Conservation (phyloP, 2,329 filamentous ascomycete species). For the Alternaria gaisen region DNA sequence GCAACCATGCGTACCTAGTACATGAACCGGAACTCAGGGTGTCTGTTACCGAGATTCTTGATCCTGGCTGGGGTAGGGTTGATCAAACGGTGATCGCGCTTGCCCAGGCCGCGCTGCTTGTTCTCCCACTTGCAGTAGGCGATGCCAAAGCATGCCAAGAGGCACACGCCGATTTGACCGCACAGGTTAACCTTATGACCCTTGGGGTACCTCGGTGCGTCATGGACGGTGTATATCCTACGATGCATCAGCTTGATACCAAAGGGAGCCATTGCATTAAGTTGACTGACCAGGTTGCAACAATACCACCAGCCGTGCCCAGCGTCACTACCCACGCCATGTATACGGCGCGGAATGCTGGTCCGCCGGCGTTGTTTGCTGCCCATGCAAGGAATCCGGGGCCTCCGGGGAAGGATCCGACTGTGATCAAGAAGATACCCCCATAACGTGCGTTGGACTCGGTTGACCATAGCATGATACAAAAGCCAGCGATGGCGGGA, state of each 20-base stretch:
- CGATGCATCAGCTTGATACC: constrained; percentile 61
- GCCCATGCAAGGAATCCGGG: constrained; percentile 68
- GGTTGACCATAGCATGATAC: constrained; percentile 64
- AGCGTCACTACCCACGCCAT: constrained; percentile 73
- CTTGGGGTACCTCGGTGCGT: constrained; percentile 71
- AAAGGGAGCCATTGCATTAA: background rate
- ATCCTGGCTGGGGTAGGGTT: constrained; percentile 60
- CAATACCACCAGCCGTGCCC: constrained; percentile 65
- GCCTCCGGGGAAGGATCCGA: constrained; percentile 66
- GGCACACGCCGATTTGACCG: constrained; percentile 58
- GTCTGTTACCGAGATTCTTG: constrained; percentile 60
- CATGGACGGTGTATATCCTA: constrained; percentile 64
- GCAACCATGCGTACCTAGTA: constrained; percentile 40
- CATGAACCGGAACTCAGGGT: constrained; percentile 66
- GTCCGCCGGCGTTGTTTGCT: constrained; percentile 66
- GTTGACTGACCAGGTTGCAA: constrained; percentile 59
- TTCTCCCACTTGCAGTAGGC: constrained; percentile 65
- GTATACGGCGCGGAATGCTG: constrained; percentile 64
- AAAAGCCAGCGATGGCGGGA: constrained; percentile 61
- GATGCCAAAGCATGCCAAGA: constrained; percentile 61
- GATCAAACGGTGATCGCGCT: constrained; percentile 59
- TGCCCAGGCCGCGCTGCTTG: constrained; percentile 57
- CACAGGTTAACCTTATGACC: constrained; percentile 74
- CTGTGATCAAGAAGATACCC: constrained; percentile 64
- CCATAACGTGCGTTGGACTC: constrained; percentile 64